Conservation (phyloP, 1,284 basidiomycete genomes). For the Naganishia sp. region DNA sequence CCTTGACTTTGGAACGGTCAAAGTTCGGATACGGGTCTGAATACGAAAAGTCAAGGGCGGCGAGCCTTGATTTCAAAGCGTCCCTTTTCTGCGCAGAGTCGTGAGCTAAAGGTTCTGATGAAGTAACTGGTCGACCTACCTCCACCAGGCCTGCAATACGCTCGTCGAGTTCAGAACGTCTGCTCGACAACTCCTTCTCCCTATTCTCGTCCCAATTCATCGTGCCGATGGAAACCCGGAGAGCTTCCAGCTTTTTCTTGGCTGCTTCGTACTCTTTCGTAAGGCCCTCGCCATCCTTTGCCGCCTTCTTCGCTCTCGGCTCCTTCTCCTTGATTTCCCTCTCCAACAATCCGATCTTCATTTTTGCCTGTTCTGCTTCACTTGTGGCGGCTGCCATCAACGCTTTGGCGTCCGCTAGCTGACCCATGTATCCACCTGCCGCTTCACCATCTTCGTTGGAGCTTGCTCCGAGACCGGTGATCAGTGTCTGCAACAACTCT, state of each 20-base stretch:
- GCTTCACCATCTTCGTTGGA: conserved; percentile 55
- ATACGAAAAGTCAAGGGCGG: conserved; percentile 82
- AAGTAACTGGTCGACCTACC: conserved; percentile 55
- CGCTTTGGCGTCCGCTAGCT: conserved; percentile 83
- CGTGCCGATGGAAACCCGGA: conserved; percentile 61
- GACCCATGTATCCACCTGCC: conserved; percentile 94
- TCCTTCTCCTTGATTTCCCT: conserved; percentile 80
- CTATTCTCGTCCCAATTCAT: conserved; percentile 79
- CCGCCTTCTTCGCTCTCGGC: conserved; percentile 77
- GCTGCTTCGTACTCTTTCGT: conserved; percentile 67
- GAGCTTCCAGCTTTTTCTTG: conserved; percentile 64
- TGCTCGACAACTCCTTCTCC: conserved; percentile 66
- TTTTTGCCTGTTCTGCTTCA: conserved; percentile 80
- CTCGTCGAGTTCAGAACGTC: conserved; percentile 62
- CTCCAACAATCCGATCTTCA: conserved; percentile 75
- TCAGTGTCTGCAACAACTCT: conserved; percentile 90
- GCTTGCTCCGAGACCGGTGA: conserved; percentile 82
- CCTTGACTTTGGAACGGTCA: conserved; percentile 84
- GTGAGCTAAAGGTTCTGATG: conserved; percentile 14
- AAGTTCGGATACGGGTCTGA: conserved; percentile 75
- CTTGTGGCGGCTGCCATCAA: conserved; percentile 74
- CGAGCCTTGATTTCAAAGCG: conserved; percentile 66
- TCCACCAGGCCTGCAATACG: conserved; percentile 66
- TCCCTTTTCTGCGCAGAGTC: conserved; percentile 65
- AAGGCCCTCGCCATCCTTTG: conserved; percentile 75